These are phyloP conservation scores for Alternaria longipes DNA, from an alignment of 2,329 filamentous ascomycete genomes.

Conservation along the genomic window DNA sequence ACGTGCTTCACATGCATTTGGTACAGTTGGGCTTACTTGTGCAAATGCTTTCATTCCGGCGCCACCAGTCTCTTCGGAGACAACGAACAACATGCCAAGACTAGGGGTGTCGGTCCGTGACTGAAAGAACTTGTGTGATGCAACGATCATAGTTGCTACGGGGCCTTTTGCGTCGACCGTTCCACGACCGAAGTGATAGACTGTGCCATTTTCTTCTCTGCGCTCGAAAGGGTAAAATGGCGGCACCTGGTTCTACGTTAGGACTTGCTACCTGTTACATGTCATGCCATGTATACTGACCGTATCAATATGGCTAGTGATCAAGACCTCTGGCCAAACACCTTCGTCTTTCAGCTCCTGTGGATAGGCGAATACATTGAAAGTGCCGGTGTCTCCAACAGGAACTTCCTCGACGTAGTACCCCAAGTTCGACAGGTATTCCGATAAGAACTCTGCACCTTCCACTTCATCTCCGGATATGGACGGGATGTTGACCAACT, in stretches of 20 bases:
- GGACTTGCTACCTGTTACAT: neutral
- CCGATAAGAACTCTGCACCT: conserved; percentile 72
- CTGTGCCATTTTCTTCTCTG: conserved; percentile 58
- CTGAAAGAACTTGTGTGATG: conserved; percentile 64
- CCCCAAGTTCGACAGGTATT: conserved; percentile 68
- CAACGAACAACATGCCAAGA: conserved; percentile 64
- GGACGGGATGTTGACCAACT: conserved; percentile 39
- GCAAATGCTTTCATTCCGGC: conserved; percentile 74
- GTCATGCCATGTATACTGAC: conserved; percentile 32
- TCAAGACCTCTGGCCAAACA: conserved; percentile 65
- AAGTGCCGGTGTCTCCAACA: conserved; percentile 60
- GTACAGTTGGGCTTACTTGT: neutral
- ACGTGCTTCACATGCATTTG: neutral
- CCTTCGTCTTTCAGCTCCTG: conserved; percentile 44
- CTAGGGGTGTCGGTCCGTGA: conserved; percentile 52
- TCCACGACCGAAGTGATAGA: conserved; percentile 70
- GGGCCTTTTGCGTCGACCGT: conserved; percentile 67
- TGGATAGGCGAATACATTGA: conserved; percentile 77
- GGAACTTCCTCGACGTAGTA: conserved; percentile 56
- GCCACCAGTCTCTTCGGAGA: conserved; percentile 82
- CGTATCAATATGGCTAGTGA: conserved; percentile 83
- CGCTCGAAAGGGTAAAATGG: conserved; percentile 73
- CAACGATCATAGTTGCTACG: conserved; percentile 75
- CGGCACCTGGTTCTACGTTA: conserved; percentile 45
- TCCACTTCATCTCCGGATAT: conserved; percentile 67